Percentiles rank a stretch among this genome's conserved stretches.
phyloP scores from a whole-genome alignment of 1,139 yeast genomes.

The Saccharomyces hybrid region DNA sequence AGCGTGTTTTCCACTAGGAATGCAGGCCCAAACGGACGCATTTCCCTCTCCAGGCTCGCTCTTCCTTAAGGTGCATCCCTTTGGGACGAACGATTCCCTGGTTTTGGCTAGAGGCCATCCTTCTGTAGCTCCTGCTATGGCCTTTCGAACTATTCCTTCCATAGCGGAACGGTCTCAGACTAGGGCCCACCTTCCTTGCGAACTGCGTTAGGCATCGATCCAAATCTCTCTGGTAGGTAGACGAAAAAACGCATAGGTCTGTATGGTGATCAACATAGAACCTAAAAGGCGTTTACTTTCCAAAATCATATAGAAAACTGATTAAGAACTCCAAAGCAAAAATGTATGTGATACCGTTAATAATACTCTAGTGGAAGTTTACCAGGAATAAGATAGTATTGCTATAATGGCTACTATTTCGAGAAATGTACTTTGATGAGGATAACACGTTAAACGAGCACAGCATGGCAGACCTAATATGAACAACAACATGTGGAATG shows the following conservation, averaged over 20 bases:
- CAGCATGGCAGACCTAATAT: not conserved
- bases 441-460: not conserved
- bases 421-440: not conserved
- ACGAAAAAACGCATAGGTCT: not conserved
- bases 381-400: not conserved
- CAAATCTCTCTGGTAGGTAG: not conserved
- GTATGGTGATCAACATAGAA: not conserved
- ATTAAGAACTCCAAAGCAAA: not conserved
- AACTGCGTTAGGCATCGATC: not conserved
- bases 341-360: not conserved
- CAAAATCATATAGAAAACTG: not conserved
- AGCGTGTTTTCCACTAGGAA: not conserved
- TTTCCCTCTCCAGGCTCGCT: not conserved
- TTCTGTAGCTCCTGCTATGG: not conserved
- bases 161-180: not conserved
- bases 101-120: not conserved
- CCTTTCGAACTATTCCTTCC: not conserved
- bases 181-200: not conserved
- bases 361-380: not conserved
- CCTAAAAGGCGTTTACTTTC: not conserved
- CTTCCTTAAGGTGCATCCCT: not conserved
- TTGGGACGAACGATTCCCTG: not conserved
- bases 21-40: not conserved
- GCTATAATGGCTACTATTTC: not conserved
- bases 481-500: not conserved